Evolutionary conservation across 140 eudicot species (phyloP).

Genomic region (Flaveria floridana): DNA sequence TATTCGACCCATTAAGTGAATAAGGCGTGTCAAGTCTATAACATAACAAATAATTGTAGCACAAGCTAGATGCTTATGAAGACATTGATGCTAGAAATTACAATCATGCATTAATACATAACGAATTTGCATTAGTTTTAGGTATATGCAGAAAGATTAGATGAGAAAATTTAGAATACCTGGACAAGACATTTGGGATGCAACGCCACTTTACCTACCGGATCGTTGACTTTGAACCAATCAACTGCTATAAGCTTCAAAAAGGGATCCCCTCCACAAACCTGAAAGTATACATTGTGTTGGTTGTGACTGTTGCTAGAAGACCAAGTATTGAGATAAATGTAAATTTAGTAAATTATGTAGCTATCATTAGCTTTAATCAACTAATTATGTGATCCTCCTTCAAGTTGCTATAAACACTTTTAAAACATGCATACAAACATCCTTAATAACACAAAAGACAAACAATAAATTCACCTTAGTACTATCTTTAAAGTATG

Average conservation of each 20-base stretch:
- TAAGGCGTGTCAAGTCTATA: background rate
- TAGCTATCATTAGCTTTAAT: background rate
- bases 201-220: constrained; percentile 63
- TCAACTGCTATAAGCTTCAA: constrained; percentile 89
- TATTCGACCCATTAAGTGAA: background rate
- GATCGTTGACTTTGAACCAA: constrained; percentile 75
- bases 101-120: background rate
- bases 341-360: background rate
- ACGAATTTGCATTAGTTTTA: background rate
- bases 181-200: constrained; percentile 82
- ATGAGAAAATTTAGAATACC: constrained; percentile 43
- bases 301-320: background rate
- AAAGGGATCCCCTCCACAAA: constrained; percentile 86
- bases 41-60: background rate
- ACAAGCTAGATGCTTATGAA: no score
- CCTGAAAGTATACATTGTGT: constrained; percentile 40
- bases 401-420: background rate
- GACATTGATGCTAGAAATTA: background rate
- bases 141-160: background rate
- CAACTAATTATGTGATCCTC: background rate
- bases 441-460: background rate
- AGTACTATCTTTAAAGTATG: constrained; percentile 71
- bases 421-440: background rate
- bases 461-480: constrained; percentile 48
- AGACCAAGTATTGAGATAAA: background rate